phyloP scores from a whole-genome alignment of 768 basidiomycete genomes.

The Cyclocybe cylindracea region DNA sequence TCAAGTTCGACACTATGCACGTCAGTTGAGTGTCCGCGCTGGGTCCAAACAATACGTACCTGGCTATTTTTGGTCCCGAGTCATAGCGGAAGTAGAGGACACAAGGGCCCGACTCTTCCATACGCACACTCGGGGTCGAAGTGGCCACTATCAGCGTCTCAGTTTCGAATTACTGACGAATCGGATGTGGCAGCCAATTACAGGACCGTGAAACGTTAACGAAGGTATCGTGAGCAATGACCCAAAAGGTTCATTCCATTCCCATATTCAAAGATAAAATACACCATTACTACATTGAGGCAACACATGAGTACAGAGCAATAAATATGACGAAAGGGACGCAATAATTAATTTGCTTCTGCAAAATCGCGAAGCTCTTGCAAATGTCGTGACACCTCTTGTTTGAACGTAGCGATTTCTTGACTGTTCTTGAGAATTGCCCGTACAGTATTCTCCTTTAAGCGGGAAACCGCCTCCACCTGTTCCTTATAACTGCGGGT shows the following conservation, averaged over 20 bases:
- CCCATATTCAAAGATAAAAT: neutral
- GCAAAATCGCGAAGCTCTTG: slow-evolving; percentile 69
- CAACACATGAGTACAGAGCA: slow-evolving; percentile 2
- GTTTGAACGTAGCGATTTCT: slow-evolving; percentile 81
- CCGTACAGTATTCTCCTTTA: slow-evolving; percentile 79
- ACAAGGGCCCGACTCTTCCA: too few relatives aligned
- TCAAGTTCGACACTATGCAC: too few relatives aligned
- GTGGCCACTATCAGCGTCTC: too few relatives aligned
- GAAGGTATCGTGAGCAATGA: neutral
- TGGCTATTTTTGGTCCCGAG: too few relatives aligned
- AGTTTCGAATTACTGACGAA: too few relatives aligned
- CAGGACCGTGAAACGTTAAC: too few relatives aligned
- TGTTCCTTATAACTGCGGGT: slow-evolving; percentile 72
- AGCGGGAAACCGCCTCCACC: slow-evolving; percentile 67
- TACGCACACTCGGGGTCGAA: too few relatives aligned
- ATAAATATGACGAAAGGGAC: slow-evolving; percentile 2
- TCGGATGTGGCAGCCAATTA: too few relatives aligned
- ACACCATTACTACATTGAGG: neutral
- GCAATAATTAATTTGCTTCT: slow-evolving; percentile 34
- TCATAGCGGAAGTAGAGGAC: too few relatives aligned
- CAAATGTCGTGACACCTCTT: slow-evolving; percentile 72
- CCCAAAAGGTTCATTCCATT: neutral
- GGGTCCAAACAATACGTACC: too few relatives aligned
- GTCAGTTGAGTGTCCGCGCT: too few relatives aligned
- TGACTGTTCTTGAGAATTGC: slow-evolving; percentile 84